Percentiles rank a stretch among this genome's conserved stretches.
Conservation (phyloP, 352 stramenopile genomes). For the Pythium pyrilobum region DNA sequence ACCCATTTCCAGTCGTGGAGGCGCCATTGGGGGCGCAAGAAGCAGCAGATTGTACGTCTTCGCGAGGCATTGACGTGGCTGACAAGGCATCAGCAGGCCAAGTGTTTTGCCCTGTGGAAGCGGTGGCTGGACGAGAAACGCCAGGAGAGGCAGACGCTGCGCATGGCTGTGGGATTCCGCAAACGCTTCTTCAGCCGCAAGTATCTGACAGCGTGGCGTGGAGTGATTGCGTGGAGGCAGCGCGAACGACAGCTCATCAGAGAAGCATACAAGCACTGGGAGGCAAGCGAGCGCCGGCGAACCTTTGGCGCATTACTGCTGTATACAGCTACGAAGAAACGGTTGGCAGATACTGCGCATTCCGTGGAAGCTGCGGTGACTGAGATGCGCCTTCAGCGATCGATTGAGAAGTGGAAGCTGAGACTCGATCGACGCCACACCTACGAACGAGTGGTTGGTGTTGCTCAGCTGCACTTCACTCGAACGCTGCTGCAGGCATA, state of each 20-base stretch:
- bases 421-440: too few relatives aligned
- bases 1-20: constrained; percentile 51
- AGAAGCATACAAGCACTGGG: neutral
- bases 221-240: constrained; percentile 11
- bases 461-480: too few relatives aligned
- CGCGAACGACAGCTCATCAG: constrained; percentile 12
- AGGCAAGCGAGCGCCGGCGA: too few relatives aligned
- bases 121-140: constrained; percentile 12
- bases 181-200: constrained; percentile 32
- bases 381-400: too few relatives aligned
- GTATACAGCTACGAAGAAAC: too few relatives aligned
- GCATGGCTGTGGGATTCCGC: constrained; percentile 29
- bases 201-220: constrained; percentile 30
- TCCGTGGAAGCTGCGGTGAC: too few relatives aligned
- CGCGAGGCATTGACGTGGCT: constrained; percentile 26
- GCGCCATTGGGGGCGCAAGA: constrained; percentile 19
- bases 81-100: constrained; percentile 12
- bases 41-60: constrained; percentile 24
- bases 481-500: too few relatives aligned
- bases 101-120: constrained; percentile 35
- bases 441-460: too few relatives aligned
- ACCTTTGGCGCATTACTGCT: too few relatives aligned
- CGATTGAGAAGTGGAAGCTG: too few relatives aligned
- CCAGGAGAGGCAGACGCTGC: constrained; percentile 25
- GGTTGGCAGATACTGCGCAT: too few relatives aligned